Evolutionary conservation across 176 grass and related monocot species (phyloP), one percentile per base, ranked within the genome.

Genomic region (Oryza glumipatula): DNA sequence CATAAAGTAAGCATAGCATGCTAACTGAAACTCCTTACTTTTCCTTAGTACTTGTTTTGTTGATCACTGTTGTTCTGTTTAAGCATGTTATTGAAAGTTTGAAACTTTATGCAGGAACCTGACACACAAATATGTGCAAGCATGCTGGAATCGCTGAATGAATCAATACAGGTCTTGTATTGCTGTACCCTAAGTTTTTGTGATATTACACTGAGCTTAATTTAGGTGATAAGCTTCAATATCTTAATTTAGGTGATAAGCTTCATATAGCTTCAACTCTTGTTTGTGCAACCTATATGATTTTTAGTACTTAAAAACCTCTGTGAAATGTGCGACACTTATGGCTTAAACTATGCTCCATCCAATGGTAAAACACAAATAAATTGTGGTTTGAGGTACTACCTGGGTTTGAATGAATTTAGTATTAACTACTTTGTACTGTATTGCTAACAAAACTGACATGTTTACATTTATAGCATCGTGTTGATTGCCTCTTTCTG

Each of bases 41-140:
- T 66, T 80, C n/a, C 16, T 65, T 65, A 33, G 28, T 86, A 32
- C 52, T 68, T 81, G 11, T 82, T 49, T 6, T 36, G 76, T 80
- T 83, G 1, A 8, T 83, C 70, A 87, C 61, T 76, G 15, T 71
- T 77, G 41, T 78, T 47, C 65, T n/a, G 26, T 80, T 83, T 68
- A 86, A 79, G 61, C 60, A 68, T 83, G 75, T 14, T 65, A 75
- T 41, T 41, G 39, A 41, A 41, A 41, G 39, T 41, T 39, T 86
- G 46, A 14, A 86, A 86, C 72, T 92, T 46, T 76, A n/a, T 45
- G 60, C 81, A 97, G 94, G 94, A 97, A 88, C 89, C 87, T 7
- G 94, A 97, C 56, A 82, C 88, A 68, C 89, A 97, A 92, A 90
- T 97, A 61, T 90, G 90, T 48, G 80, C 85, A 68, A 88, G 71